These are phyloP conservation scores for Aphanomyces euteiches DNA, from an alignment of 352 stramenopile genomes.

Conservation along the genomic window DNA sequence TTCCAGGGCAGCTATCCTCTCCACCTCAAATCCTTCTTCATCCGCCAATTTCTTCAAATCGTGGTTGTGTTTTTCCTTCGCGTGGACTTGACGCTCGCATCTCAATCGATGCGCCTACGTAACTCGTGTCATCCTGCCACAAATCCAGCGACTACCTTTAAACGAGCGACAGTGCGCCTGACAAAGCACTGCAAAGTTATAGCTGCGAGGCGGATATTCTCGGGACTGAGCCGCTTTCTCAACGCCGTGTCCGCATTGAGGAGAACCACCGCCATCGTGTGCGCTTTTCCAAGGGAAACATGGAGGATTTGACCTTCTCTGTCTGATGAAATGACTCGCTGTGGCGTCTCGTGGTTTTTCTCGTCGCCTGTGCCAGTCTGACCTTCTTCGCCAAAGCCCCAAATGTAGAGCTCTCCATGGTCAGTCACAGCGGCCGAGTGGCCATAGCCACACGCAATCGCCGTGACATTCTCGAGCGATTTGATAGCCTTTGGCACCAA, in stretches of 20 bases:
- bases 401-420: neutral
- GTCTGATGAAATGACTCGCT: neutral
- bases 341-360: conserved; percentile 14
- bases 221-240: conserved; percentile 3
- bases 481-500: conserved; percentile 17
- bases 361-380: conserved; percentile 21
- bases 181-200: conserved; percentile 14
- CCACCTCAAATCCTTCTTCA: neutral
- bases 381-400: conserved; percentile 26
- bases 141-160: neutral
- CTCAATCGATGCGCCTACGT: no score
- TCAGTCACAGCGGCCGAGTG: conserved; percentile 15
- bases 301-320: neutral
- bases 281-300: conserved; percentile 16
- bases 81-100: no score
- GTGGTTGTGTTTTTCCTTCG: no score
- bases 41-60: neutral
- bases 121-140: no score
- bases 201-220: conserved; percentile 7
- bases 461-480: neutral
- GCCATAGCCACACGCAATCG: conserved; percentile 8
- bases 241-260: neutral
- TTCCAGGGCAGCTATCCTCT: no score
- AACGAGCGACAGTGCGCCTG: neutral
- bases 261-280: conserved; percentile 9